Base-by-base conservation (phyloP, 305 asterid genomes). In the Lippia alba region DNA sequence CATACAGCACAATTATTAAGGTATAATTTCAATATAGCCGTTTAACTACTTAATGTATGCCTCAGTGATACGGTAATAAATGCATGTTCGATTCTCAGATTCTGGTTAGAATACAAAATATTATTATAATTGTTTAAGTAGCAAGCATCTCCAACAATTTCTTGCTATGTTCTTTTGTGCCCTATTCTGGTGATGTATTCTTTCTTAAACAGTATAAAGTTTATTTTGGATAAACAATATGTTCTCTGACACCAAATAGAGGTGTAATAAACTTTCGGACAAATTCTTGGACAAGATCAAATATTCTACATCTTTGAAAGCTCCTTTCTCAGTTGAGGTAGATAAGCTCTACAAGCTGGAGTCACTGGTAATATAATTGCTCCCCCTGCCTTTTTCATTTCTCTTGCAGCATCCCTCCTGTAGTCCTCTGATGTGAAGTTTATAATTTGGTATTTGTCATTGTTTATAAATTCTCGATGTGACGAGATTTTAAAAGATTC, bases 1-100 rank as follows among this genome's bases (percentile, higher is more conserved):
- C 99, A 12, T 94, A 91, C 83, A 91, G 97, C 85, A 88, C 99
- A 69, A 89, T 94, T 76, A 82, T 94, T 56, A 91, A 94, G 95
- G 99, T 94, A 79, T 63, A 60, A 45, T 55, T 65, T 79, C 63
- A 33, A 33, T 20, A 59, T 58, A 17, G 15, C 34, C 18, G 44
- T 62, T 72, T 33, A 44, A 61, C 74, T 75, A 68, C 63, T 40
- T 68, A 66, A 19, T 46, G 16, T 3, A 24, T 59, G 67, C 41
- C 66, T 18, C 65, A 39, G 44, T 54, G 15, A 68, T 73, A 50
- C 19, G 24, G 33, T 56, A 49, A 10, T 67, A 41, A 44, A 67
- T 55, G n/a, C 58, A 60, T 53, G 67, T 51, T 40, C 36, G 74
- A 70, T 48, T 67, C 67, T 70, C 46, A 30, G 30, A 8, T 33